Percentiles rank a stretch among this genome's conserved stretches.
These are phyloP conservation scores for Aotearoamyces nothofagi DNA, from an alignment of 2,329 filamentous ascomycete genomes.

Conservation along the genomic window DNA sequence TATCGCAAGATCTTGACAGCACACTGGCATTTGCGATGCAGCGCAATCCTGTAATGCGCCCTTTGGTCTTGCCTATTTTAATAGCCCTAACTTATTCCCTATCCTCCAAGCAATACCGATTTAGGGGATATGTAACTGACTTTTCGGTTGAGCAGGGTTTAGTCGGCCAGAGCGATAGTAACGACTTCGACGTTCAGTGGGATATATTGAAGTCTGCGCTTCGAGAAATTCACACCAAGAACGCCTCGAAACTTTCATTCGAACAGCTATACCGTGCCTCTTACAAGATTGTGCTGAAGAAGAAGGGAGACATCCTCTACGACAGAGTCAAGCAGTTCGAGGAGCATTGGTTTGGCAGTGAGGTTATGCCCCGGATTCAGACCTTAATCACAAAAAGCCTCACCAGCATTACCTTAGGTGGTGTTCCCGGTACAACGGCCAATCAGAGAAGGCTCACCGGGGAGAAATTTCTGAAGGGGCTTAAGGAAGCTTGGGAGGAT, in stretches of 20 bases:
- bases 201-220: slow-evolving; percentile 60
- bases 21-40: too few relatives aligned
- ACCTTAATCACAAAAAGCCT: slow-evolving; percentile 57
- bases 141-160: too few relatives aligned
- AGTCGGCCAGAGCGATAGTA: slow-evolving; percentile 34
- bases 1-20: too few relatives aligned
- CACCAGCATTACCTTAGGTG: slow-evolving; percentile 41
- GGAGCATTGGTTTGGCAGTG: slow-evolving; percentile 58
- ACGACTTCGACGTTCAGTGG: slow-evolving; percentile 85
- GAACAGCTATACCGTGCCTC: slow-evolving; percentile 89
- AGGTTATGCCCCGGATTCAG: slow-evolving; percentile 58
- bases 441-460: slow-evolving; percentile 69
- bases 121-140: too few relatives aligned
- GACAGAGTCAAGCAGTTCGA: slow-evolving; percentile 69
- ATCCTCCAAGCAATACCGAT: too few relatives aligned
- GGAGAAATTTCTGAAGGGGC: slow-evolving; percentile 63
- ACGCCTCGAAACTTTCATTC: slow-evolving; percentile 80
- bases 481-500: slow-evolving; percentile 72
- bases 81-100: too few relatives aligned
- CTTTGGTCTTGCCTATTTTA: too few relatives aligned
- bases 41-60: too few relatives aligned
- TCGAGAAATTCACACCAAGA: slow-evolving; percentile 79
- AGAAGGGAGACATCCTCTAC: slow-evolving; percentile 72
- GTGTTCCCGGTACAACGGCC: slow-evolving; percentile 41
- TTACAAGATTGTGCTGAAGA: slow-evolving; percentile 86